phyloP scores from a whole-genome alignment of 106 monocot genomes.

The Amphibolis antarctica region DNA sequence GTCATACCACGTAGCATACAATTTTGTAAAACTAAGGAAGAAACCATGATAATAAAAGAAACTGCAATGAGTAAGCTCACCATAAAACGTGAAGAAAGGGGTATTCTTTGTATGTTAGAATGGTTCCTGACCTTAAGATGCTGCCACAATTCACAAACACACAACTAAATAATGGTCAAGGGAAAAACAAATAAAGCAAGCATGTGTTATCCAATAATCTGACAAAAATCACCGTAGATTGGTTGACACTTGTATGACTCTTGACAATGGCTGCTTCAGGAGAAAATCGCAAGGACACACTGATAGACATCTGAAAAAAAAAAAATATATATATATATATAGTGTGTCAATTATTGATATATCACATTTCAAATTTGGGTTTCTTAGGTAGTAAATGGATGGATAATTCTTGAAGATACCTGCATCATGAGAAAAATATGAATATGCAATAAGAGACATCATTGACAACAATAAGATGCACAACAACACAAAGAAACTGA shows the following conservation, averaged over 20 bases:
- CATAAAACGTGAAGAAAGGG: constrained; percentile 1
- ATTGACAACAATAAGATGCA: too few relatives aligned
- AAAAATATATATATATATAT: too few relatives aligned
- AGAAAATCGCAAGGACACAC: background rate
- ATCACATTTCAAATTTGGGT: too few relatives aligned
- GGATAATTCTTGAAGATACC: background rate
- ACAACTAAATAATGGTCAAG: background rate
- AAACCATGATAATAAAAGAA: background rate
- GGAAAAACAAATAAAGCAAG: too few relatives aligned
- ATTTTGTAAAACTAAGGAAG: background rate
- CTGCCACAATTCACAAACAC: constrained; percentile 2
- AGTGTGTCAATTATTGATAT: too few relatives aligned
- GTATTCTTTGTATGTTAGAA: background rate
- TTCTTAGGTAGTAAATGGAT: too few relatives aligned
- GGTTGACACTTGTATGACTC: background rate
- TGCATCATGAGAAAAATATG: background rate
- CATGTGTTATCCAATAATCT: too few relatives aligned
- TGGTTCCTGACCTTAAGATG: background rate
- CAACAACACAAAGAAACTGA: too few relatives aligned
- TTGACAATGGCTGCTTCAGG: background rate
- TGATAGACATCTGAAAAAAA: too few relatives aligned
- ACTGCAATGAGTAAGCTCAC: background rate
- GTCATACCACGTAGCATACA: too few relatives aligned
- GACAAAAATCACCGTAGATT: background rate
- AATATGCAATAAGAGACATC: too few relatives aligned